A percentile compares a stretch with the other conserved stretches of the same genome.
Evolutionary conservation across 208 protist species (phyloP).

Genomic region (Angomonas deanei): DNA sequence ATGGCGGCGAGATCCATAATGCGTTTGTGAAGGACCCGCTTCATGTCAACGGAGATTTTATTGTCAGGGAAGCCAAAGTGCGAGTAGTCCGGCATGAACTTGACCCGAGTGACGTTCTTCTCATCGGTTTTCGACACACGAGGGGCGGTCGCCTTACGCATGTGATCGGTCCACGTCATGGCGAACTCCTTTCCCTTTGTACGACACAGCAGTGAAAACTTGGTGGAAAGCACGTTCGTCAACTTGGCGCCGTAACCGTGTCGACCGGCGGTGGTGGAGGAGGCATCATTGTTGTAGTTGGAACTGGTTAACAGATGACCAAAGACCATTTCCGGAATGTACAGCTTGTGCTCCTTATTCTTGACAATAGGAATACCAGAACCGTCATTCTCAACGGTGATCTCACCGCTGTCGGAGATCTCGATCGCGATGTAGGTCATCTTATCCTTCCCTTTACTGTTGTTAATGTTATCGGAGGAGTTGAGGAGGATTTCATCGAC

Average conservation of each 20-base stretch:
- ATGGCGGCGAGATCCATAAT: conserved; percentile 92
- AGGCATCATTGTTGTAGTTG: conserved; percentile 95
- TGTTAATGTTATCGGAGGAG: conserved; percentile 95
- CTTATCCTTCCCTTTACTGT: conserved; percentile 32
- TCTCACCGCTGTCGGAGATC: conserved; percentile 84
- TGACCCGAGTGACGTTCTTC: conserved; percentile 77
- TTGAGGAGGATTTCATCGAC: conserved; percentile 99
- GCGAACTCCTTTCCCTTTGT: conserved; percentile 86
- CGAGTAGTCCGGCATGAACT: conserved; percentile 88
- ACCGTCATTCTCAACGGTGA: conserved; percentile 95
- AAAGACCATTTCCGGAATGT: conserved; percentile 98
- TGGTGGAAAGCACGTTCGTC: conserved; percentile 99
- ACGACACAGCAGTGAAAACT: conserved; percentile 94
- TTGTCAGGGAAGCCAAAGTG: conserved; percentile 67
- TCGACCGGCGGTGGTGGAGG: conserved; percentile 91
- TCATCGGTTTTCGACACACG: conserved; percentile 67
- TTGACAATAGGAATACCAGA: conserved; percentile 90
- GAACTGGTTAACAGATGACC: conserved; percentile 94
- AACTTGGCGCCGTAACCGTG: conserved; percentile 98
- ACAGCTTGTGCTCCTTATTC: conserved; percentile 90
- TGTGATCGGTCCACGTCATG: conserved; percentile 97
- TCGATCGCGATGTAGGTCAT: conserved; percentile 91
- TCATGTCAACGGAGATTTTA: conserved; percentile 81
- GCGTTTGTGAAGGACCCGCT: conserved; percentile 85
- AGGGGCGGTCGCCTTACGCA: conserved; percentile 91